Base-by-base conservation (phyloP, 169 alveolate species). In the Fabrea salina region DNA sequence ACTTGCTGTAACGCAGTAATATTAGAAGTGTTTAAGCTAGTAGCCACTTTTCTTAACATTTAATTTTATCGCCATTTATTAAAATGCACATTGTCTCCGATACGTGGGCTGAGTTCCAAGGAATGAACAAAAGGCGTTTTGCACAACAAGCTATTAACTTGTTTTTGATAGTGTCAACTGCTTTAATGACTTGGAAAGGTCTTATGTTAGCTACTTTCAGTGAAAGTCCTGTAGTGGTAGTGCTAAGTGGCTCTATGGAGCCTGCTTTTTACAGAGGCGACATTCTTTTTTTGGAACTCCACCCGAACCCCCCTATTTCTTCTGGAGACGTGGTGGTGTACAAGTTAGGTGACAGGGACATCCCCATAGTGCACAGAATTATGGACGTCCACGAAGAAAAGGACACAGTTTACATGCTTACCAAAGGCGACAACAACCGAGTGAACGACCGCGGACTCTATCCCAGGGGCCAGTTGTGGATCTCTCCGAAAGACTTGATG, bases 251-350 rank as follows among this genome's bases (percentile, higher is more conserved):
- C 33, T 87, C 96, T 58, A 97, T 97, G 99, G 98, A 95, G 85
- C 99, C 99, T 0, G 95, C 97, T 39, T 93, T 93, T 80, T 88
- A 93, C 83, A 83, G 99, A 85, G 99, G 99, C 3, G 99, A 97
- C 82, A 96, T 97, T 30, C 83, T 97, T 40, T 92, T 95, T 76
- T 89, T 97, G 40, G 68, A 82, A 41, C 61, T 79, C 75, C 70
- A 87, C 75, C 81, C 85, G 50, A 82, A 88, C 70, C 91, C 86
- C 0, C 84, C 79, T 4, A 82, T 90, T 16, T 74, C 66, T 33
- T 83, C 49, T 44, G 79, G 79, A 44, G 79, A 89, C 85, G 92
- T 94, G 11, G 92, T 92, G n/a, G 97, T 93, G 27, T 94, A 91
- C 68, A 89, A 92, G 79, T 84, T 95, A 0, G 96, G 92, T 16